Evolutionary conservation across 345 rosid genomes (phyloP), one percentile per base, ranked within the genome.

Genomic region (Gynandropsis gynandra): DNA sequence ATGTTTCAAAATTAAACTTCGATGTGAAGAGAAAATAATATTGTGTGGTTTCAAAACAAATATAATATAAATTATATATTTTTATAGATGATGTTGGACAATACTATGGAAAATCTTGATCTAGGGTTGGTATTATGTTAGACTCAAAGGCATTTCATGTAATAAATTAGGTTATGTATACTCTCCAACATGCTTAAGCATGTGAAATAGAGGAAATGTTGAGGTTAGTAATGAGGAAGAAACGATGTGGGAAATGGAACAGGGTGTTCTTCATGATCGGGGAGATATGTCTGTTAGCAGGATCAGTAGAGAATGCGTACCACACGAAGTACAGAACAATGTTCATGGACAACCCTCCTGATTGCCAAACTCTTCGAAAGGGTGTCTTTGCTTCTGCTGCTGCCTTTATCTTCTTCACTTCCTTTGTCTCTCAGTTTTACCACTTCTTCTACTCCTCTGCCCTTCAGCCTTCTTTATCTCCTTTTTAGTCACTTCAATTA

Each of bases 371-470:
- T 0, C 55, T 87, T 66, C 85, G 96, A 56, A 81, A 82, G 58
- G 98, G 96, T 0, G 96, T 87, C 37, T 92, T 92, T 8, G 96
- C 64, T 0, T 96, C 98, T 0, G 98, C 95, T 0, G 95, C 98
- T 13, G 89, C 96, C 31, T 92, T 85, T 18, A 56, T 78, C 60
- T 78, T 92, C 65, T 69, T 92, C 68, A 79, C 76, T 12, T 62
- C 90, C 65, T 75, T 80, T 12, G 80, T 85, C 59, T 87, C 96
- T 19, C 69, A 82, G 62, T 80, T 87, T 67, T 87, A 79, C 78
- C 85, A 87, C 56, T 33, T 81, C 36, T 74, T 58, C 75, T 81
- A 74, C 58, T 79, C 93, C 56, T 84, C 68, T 66, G 87, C 96
- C 19, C 64, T 75, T 57, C 85, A 71, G 16, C 45, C 61, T 14